Evolutionary conservation across 805 yeast species (phyloP).

Genomic region (Teunomyces lycoperdinae): DNA sequence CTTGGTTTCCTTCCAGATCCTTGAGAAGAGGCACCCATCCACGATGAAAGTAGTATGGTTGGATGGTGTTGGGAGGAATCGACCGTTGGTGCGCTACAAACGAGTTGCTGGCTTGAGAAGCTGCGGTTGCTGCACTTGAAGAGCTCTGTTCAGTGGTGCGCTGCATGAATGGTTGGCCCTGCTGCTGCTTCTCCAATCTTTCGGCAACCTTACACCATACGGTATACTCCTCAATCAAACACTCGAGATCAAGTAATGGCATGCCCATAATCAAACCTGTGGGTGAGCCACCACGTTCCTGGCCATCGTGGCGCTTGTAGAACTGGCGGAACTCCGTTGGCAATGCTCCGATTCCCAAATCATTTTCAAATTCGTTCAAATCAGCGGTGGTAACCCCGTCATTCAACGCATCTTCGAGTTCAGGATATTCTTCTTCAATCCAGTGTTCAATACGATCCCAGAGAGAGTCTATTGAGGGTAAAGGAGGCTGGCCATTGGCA

Average conservation of each 20-base stretch:
- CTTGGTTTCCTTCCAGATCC: slow-evolving; percentile 87
- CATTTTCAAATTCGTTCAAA: slow-evolving; percentile 45
- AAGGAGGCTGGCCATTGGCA: slow-evolving; percentile 48
- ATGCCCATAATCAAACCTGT: slow-evolving; percentile 45
- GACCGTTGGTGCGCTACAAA: slow-evolving; percentile 35
- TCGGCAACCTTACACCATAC: slow-evolving; percentile 43
- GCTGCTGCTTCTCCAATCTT: slow-evolving; percentile 37
- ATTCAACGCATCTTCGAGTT: slow-evolving; percentile 41
- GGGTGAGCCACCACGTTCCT: slow-evolving; percentile 44
- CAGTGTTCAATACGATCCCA: slow-evolving; percentile 43
- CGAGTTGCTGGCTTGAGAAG: slow-evolving; percentile 15
- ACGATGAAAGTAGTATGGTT: slow-evolving; percentile 31
- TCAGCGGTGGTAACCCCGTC: slow-evolving; percentile 45
- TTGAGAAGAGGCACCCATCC: slow-evolving; percentile 88
- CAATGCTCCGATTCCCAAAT: slow-evolving; percentile 40
- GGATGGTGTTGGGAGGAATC: slow-evolving; percentile 37
- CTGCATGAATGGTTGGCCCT: slow-evolving; percentile 14
- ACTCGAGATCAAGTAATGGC: slow-evolving; percentile 40
- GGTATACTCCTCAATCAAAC: slow-evolving; percentile 39
- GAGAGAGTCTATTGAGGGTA: slow-evolving; percentile 41
- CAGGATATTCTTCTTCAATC: slow-evolving; percentile 47
- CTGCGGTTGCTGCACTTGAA: slow-evolving; percentile 12
- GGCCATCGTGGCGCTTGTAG: slow-evolving; percentile 46
- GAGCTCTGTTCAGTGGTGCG: slow-evolving; percentile 21
- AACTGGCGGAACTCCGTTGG: slow-evolving; percentile 45